These are phyloP conservation scores for Elaeis oleifera DNA, from an alignment of 202 grass and related monocot species.

Conservation along the genomic window DNA sequence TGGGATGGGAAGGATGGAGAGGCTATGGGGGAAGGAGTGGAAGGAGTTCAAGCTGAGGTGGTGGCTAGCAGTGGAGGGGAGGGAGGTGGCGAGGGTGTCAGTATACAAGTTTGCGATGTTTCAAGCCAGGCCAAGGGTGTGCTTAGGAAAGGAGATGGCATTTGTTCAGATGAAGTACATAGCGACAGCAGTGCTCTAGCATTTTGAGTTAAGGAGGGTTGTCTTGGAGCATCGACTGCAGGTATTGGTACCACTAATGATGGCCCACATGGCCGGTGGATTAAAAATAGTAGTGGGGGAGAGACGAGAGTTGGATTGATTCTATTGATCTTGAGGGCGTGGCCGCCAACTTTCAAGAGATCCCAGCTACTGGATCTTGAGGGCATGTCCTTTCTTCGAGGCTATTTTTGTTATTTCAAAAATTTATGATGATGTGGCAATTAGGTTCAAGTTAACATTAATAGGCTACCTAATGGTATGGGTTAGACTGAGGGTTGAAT, in stretches of 20 bases:
- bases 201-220: conserved; percentile 40
- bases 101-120: conserved; percentile 81
- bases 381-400: too few species aligned
- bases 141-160: conserved; percentile 89
- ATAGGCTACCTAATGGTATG: too few species aligned
- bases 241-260: conserved; percentile 59
- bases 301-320: conserved; percentile 1
- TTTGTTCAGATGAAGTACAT: conserved; percentile 98
- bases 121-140: conserved; percentile 79
- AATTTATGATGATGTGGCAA: too few species aligned
- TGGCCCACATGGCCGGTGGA: conserved; percentile 74
- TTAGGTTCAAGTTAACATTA: too few species aligned
- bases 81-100: conserved; percentile 34
- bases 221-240: conserved; percentile 21
- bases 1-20: conserved; percentile 82
- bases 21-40: conserved; percentile 61
- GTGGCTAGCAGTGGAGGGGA: conserved; percentile 36
- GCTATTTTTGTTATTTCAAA: too few species aligned
- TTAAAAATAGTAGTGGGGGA: conserved; percentile 47
- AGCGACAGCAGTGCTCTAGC: conserved; percentile 44
- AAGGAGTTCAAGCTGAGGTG: conserved; percentile 41
- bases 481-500: too few species aligned
- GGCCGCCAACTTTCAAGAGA: conserved; percentile 81
- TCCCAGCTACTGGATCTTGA: conserved; percentile 42
- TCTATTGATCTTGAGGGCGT: conserved; percentile 23